Percentiles rank a stretch among this genome's conserved stretches.
phyloP scores from a whole-genome alignment of 23 red algal species.

The Pyropia haitanensis region DNA sequence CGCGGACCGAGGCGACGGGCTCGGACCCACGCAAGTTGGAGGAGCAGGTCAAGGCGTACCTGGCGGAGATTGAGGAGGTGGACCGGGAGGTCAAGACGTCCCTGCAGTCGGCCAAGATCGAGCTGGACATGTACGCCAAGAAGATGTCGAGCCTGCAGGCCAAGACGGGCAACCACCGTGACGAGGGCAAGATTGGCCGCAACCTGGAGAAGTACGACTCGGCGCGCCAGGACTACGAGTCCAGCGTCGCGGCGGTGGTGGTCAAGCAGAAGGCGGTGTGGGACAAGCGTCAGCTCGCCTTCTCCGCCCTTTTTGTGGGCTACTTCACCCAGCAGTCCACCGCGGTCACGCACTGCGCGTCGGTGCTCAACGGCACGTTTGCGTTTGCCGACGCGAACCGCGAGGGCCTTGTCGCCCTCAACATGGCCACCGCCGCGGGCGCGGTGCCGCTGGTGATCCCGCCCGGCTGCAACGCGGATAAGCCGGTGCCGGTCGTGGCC shows the following conservation, averaged over 20 bases:
- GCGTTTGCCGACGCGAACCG: too few species aligned
- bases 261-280: slow-evolving; percentile 46
- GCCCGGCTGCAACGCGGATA: too few species aligned
- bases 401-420: too few species aligned
- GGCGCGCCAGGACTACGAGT: slow-evolving; percentile 33
- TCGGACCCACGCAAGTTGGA: slow-evolving; percentile 33
- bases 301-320: slow-evolving; percentile 38
- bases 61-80: slow-evolving; percentile 26
- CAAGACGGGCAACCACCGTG: slow-evolving; percentile 21
- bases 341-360: too few species aligned
- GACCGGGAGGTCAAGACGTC: slow-evolving; percentile 20
- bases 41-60: slow-evolving; percentile 39
- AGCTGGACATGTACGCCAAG: slow-evolving; percentile 50
- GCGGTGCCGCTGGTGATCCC: too few species aligned
- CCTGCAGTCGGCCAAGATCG: slow-evolving; percentile 22
- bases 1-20: slow-evolving; percentile 50
- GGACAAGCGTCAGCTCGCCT: slow-evolving; percentile 45
- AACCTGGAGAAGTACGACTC: slow-evolving; percentile 61
- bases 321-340: slow-evolving; percentile 39
- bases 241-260: slow-evolving; percentile 36
- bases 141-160: slow-evolving; percentile 42
- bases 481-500: too few species aligned
- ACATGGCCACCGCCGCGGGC: too few species aligned
- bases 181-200: slow-evolving; percentile 49
- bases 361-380: too few species aligned